These are phyloP conservation scores for Neurospora sp. DNA, from an alignment of 495 filamentous ascomycete genomes.

Conservation along the genomic window DNA sequence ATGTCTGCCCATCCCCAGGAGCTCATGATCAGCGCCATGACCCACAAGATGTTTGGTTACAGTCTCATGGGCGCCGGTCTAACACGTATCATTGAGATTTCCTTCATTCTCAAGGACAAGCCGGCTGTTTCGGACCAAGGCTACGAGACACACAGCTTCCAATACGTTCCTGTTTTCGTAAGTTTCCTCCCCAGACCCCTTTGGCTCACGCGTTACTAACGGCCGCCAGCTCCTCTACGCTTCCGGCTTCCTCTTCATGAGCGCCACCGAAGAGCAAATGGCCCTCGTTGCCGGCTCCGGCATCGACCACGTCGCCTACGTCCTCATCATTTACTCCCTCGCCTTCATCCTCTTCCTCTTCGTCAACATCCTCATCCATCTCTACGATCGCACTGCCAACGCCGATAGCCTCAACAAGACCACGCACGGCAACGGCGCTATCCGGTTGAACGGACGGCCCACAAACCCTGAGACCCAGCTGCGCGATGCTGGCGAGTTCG, in stretches of 20 bases:
- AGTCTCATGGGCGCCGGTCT: constrained; percentile 86
- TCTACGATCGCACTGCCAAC: constrained; percentile 55
- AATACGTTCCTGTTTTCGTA: constrained; percentile 86
- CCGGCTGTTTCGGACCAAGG: constrained; percentile 45
- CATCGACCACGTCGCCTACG: constrained; percentile 82
- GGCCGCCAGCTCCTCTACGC: constrained; percentile 69
- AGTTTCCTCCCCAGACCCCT: constrained; percentile 26
- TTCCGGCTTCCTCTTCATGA: constrained; percentile 95
- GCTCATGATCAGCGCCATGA: constrained; percentile 73
- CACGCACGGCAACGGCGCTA: constrained; percentile 10
- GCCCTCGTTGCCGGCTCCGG: constrained; percentile 55
- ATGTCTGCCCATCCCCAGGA: constrained; percentile 85
- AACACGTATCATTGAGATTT: constrained; percentile 80
- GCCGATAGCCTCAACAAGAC: constrained; percentile 12
- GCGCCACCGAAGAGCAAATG: constrained; percentile 95
- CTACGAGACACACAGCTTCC: constrained; percentile 69
- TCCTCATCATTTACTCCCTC: constrained; percentile 82
- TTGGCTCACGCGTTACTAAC: background rate
- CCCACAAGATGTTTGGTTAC: constrained; percentile 89
- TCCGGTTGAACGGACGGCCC: constrained; percentile 45
- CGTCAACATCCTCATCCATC: constrained; percentile 68
- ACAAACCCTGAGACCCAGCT: constrained; percentile 36
- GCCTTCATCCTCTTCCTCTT: constrained; percentile 88
- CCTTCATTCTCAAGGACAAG: constrained; percentile 72
- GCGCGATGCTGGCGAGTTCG: constrained; percentile 80